Evolutionary conservation across 2,329 filamentous ascomycete genomes (phyloP).

Genomic region (Exophiala alcalophila): DNA sequence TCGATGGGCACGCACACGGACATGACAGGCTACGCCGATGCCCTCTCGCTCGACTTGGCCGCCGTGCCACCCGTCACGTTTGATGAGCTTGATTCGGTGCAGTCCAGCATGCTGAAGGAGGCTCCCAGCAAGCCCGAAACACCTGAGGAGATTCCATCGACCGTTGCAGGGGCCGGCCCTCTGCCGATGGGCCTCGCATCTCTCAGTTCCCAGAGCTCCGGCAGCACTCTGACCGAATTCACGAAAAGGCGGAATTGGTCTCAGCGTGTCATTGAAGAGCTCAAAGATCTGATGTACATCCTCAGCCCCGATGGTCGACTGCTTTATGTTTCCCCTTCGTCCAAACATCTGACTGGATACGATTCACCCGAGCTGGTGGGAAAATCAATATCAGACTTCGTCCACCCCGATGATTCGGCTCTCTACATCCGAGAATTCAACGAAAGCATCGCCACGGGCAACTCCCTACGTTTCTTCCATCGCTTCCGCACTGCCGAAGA

Average conservation of each 20-base stretch:
- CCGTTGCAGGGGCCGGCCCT: slow-evolving; percentile 54
- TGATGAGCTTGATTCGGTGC: slow-evolving; percentile 14
- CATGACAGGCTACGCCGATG: slow-evolving; percentile 48
- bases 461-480: slow-evolving; percentile 78
- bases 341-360: slow-evolving; percentile 72
- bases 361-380: slow-evolving; percentile 67
- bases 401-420: slow-evolving; percentile 80
- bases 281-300: slow-evolving; percentile 85
- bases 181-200: slow-evolving; percentile 54
- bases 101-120: slow-evolving; percentile 18
- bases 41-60: slow-evolving; percentile 44
- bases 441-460: slow-evolving; percentile 79
- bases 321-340: slow-evolving; percentile 79
- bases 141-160: slow-evolving; percentile 32
- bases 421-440: slow-evolving; percentile 86
- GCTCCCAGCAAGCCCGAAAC: slow-evolving; percentile 18
- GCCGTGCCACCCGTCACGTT: slow-evolving; percentile 13
- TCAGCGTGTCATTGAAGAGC: slow-evolving; percentile 81
- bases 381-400: slow-evolving; percentile 72
- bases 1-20: slow-evolving; percentile 43
- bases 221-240: slow-evolving; percentile 62
- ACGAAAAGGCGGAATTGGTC: slow-evolving; percentile 75
- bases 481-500: slow-evolving; percentile 74
- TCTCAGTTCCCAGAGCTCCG: slow-evolving; percentile 37
- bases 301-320: slow-evolving; percentile 81